Evolutionary conservation across 1,284 basidiomycete species (phyloP), one percentile per base, ranked within the genome.

Genomic region (Coniophora puteana): DNA sequence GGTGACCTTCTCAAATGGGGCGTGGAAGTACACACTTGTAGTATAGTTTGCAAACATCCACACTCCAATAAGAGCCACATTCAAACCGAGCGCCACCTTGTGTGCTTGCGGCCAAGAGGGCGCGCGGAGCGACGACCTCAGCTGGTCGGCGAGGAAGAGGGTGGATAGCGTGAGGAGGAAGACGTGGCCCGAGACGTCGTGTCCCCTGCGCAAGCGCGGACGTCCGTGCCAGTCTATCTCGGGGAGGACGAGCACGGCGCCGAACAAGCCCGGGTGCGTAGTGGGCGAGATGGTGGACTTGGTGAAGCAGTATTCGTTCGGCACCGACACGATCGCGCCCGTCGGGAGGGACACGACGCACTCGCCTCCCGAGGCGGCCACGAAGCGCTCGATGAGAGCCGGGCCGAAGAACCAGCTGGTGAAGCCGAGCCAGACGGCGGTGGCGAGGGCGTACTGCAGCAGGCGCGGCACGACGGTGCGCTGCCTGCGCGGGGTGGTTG

Each of bases 361-460:
- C 52, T 85, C 75, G 1, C 87, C 94, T 1, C 94, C 94, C 0
- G 88, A 85, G 6, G 72, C 66, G n/a, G 79, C 65, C 43, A 80
- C 76, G 49, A 94, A 63, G 20, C 93, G 80, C 41, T 90, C 83
- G 23, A 91, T 62, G 35, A 98, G 63, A 0, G 88, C 74, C 4
- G 93, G 89, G 0, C 94, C 93, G 53, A 96, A 93, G 72, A 94
- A 95, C 93, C 92, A 96, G 40, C 71, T 72, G 3, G 90, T 84
- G 68, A 92, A 92, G 8, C 74, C 60, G 33, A 83, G 61, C 91
- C 90, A 95, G 32, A 78, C 68, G 16, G 64, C 57, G 6, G 87
- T 89, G 38, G 80, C 83, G 17, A 76, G 55, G n/a, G 69, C 47
- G 70, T 78, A 93, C 40, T 84, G 76, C 25, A 65, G 47, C 4